Percentiles rank a stretch among this genome's conserved stretches.
Evolutionary conservation across 2,329 filamentous ascomycete species (phyloP).

Genomic region (Epichloe baconii): DNA sequence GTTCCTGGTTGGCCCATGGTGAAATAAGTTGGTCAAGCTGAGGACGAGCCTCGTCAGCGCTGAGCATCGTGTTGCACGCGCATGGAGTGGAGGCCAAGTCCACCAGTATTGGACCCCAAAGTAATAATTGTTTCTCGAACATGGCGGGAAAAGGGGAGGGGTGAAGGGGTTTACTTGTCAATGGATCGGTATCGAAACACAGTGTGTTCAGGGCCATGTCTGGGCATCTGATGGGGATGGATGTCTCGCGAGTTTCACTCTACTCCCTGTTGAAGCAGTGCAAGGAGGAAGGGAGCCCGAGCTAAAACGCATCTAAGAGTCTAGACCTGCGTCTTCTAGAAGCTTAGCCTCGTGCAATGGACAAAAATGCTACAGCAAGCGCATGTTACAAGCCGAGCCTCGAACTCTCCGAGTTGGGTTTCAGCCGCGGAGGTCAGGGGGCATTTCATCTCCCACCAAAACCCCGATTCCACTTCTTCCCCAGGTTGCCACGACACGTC

Average conservation of each 20-base stretch:
- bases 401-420: not conserved
- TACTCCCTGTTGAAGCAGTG: no score
- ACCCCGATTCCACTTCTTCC: not conserved
- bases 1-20: not conserved
- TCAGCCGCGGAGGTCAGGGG: not conserved
- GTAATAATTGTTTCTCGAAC: no score
- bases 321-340: no score
- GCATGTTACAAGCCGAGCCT: not conserved
- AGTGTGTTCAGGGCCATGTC: not conserved
- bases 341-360: no score
- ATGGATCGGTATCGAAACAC: not conserved
- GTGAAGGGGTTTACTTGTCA: no score
- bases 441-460: not conserved
- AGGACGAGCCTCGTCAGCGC: not conserved
- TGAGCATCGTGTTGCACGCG: not conserved
- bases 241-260: no score
- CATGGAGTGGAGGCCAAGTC: no score
- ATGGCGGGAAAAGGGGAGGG: no score
- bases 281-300: no score
- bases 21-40: not conserved
- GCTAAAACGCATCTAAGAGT: no score
- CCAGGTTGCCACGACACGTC: not conserved
- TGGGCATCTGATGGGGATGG: no score
- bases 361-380: not conserved
- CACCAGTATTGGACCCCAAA: no score